Percentiles rank a stretch among this genome's conserved stretches.
These are phyloP conservation scores for Mycena pura DNA, from an alignment of 768 basidiomycete species.

Conservation along the genomic window DNA sequence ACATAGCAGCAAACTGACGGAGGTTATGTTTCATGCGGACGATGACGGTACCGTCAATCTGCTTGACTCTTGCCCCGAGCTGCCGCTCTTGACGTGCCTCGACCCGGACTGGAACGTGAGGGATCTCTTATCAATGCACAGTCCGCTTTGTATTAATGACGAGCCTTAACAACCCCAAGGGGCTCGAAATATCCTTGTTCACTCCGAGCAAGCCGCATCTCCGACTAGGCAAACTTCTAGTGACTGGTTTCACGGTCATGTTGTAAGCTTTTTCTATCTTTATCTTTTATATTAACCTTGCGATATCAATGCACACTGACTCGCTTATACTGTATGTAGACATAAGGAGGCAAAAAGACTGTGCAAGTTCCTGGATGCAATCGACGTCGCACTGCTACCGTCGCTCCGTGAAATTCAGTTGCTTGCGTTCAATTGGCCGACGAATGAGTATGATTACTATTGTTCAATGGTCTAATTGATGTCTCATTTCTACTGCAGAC, in stretches of 20 bases:
- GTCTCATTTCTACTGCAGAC: not conserved
- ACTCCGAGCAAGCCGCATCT: constrained; percentile 5
- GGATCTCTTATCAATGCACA: not conserved
- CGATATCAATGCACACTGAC: too few species aligned
- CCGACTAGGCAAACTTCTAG: not conserved
- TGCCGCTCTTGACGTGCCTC: not conserved
- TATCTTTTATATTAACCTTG: not conserved
- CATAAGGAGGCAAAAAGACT: not conserved
- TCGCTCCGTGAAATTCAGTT: constrained; percentile 8
- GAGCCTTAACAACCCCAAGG: too few species aligned
- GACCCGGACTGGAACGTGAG: not conserved
- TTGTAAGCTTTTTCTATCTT: not conserved
- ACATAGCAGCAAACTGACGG: constrained; percentile 6
- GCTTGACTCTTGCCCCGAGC: constrained; percentile 2
- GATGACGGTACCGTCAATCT: not conserved
- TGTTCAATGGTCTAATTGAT: not conserved
- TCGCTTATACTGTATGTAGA: not conserved
- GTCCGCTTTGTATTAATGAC: not conserved
- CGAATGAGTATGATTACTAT: constrained; percentile 6
- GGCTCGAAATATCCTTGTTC: not conserved
- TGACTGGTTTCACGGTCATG: too few species aligned
- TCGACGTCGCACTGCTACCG: not conserved
- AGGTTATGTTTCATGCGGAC: not conserved
- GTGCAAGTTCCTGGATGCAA: not conserved
- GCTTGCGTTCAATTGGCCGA: not conserved